Evolutionary conservation across 108 stramenopile species (phyloP), one percentile per base, ranked within the genome.

Genomic region (Cyclotella choctawhatcheeana): DNA sequence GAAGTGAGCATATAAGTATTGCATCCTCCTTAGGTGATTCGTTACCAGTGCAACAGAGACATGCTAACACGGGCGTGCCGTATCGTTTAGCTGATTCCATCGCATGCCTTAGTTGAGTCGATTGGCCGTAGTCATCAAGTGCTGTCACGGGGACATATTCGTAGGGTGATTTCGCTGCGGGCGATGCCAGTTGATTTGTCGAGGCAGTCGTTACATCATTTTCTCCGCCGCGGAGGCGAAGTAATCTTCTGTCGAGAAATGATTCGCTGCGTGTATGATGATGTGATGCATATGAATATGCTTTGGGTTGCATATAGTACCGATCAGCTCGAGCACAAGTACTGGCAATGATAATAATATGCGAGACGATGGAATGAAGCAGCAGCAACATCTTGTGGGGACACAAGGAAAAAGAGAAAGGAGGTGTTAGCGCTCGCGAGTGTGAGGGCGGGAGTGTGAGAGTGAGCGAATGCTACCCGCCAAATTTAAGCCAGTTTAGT

Each of bases 111-210:
- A 89, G 48, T 63, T 89, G 88, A 31, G 66, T 71, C 0, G 88
- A 85, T 43, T 81, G 83, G 20, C 88, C 88, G 60, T 77, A 87
- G 22, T 84, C 77, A 48, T 87, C 81, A 31, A 89, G 64, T 8
- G 86, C 84, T 22, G 80, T 81, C 18, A 85, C 63, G 30, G 88
- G 83, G 25, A 68, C 56, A 61, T 89, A 89, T 34, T 77, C 66
- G 29, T 67, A 77, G 0, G 85, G 65, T n/a, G 83, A 71, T 56
- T 56, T 7, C 13, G 47, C 12, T 48, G 47, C 12, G 4, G 8
- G 17, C 8, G 47, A 48, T 48, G 17, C 12, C 47, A 17, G 47
- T 4, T 48, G 47, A n/a, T 48, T 10, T 40, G 6, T 40, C 37
- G n/a, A n/a, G 22, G 27, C 27, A 16, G 55, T 7, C 4, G 25